Conservation (phyloP, 2,329 filamentous ascomycete genomes). For the Colletotrichum kahawae region DNA sequence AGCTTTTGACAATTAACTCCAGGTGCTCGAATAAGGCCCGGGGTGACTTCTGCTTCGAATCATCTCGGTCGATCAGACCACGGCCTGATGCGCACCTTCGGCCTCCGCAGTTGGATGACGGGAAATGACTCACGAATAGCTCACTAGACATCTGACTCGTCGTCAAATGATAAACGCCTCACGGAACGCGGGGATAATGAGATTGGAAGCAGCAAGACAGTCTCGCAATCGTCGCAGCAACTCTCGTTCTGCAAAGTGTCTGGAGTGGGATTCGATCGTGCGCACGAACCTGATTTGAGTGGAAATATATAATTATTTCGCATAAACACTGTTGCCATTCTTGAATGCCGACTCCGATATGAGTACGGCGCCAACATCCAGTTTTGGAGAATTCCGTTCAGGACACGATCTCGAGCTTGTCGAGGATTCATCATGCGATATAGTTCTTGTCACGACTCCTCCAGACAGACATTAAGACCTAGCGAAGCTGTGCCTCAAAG, state of each 20-base stretch:
- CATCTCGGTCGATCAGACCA: background rate
- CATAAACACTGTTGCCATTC: background rate
- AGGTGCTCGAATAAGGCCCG: background rate
- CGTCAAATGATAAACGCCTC: background rate
- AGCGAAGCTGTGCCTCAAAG: background rate
- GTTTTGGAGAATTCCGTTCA: constrained; percentile 53
- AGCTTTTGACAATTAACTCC: background rate
- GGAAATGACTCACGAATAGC: background rate
- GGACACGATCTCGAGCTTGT: constrained; percentile 42
- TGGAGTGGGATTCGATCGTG: background rate
- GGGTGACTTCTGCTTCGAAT: background rate
- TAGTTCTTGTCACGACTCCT: background rate
- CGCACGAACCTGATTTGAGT: background rate
- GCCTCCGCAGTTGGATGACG: background rate
- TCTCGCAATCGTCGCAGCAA: fast-evolving
- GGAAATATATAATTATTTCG: fast-evolving
- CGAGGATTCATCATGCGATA: background rate
- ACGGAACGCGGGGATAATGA: background rate
- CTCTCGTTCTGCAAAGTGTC: background rate
- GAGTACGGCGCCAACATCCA: constrained; percentile 45
- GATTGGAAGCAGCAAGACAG: background rate
- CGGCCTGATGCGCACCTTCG: background rate
- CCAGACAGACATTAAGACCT: background rate
- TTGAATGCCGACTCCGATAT: constrained; percentile 38
- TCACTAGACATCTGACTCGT: background rate